These are phyloP conservation scores for Diaporthe velutina DNA, from an alignment of 2,329 filamentous ascomycete species.

Conservation along the genomic window DNA sequence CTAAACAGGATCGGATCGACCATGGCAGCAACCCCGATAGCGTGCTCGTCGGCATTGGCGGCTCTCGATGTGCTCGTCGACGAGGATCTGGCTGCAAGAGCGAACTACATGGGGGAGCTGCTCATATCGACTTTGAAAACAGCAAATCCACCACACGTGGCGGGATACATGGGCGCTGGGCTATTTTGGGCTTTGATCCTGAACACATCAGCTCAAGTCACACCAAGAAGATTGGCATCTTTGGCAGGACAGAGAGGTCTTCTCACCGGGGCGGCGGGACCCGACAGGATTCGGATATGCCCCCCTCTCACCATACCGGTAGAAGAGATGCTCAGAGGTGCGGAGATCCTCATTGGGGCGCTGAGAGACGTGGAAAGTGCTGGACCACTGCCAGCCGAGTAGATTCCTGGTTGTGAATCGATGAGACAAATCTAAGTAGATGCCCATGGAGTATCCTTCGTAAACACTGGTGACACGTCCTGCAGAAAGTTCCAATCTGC, in stretches of 20 bases:
- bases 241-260: slow-evolving; percentile 13
- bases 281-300: slow-evolving; percentile 13
- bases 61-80: slow-evolving; percentile 22
- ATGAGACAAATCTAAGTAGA: not conserved
- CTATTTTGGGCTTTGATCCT: slow-evolving; percentile 15
- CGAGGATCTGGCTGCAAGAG: not conserved
- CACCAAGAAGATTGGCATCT: slow-evolving; percentile 1
- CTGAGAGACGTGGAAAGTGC: slow-evolving; percentile 2
- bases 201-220: slow-evolving; percentile 4
- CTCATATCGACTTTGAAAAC: slow-evolving; percentile 4
- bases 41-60: slow-evolving; percentile 16
- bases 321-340: slow-evolving; percentile 1
- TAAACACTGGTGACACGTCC: slow-evolving; percentile 8
- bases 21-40: slow-evolving; percentile 22
- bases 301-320: slow-evolving; percentile 16
- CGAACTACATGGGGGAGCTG: not conserved
- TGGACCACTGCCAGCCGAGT: slow-evolving; percentile 2
- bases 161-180: slow-evolving; percentile 9
- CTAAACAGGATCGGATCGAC: slow-evolving; percentile 14
- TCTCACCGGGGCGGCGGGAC: slow-evolving; percentile 14
- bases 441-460: slow-evolving; percentile 10
- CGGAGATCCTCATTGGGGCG: not conserved
- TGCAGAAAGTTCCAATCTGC: slow-evolving; percentile 33
- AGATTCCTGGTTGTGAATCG: not conserved
- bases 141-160: slow-evolving; percentile 9